A percentile compares a stretch with the other conserved stretches of the same genome.
Evolutionary conservation across 441 rosid species (phyloP).

Genomic region (Erysimum cheiri): DNA sequence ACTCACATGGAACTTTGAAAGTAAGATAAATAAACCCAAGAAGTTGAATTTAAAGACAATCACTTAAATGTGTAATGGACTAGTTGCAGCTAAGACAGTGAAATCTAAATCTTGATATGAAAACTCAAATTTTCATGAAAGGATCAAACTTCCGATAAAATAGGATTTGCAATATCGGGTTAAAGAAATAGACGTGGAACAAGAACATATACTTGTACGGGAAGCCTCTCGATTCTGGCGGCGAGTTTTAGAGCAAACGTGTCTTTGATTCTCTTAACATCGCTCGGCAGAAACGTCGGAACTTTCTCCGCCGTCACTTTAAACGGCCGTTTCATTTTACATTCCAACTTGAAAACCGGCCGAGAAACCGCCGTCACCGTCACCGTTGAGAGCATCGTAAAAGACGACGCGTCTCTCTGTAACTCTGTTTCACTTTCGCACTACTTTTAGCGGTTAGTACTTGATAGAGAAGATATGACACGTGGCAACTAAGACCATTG

Average conservation of each 20-base stretch:
- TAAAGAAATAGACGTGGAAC: neutral
- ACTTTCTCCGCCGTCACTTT: constrained; percentile 49
- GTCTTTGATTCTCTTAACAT: constrained; percentile 69
- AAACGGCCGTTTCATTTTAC: constrained; percentile 34
- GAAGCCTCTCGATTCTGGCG: constrained; percentile 75
- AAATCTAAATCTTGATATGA: neutral
- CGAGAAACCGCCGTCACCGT: constrained; percentile 23
- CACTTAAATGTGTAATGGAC: neutral
- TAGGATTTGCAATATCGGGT: neutral
- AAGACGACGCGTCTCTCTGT: constrained; percentile 20
- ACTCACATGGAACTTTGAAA: too few species aligned
- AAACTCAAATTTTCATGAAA: constrained; percentile 9
- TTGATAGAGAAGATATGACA: constrained; percentile 40
- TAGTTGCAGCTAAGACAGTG: neutral
- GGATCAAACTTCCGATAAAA: neutral
- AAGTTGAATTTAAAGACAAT: neutral
- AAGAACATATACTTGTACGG: constrained; percentile 50
- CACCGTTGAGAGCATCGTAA: constrained; percentile 41
- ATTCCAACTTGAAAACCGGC: constrained; percentile 11
- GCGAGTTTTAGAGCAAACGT: constrained; percentile 74
- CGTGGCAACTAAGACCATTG: constrained; percentile 29
- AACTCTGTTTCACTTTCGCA: constrained; percentile 16
- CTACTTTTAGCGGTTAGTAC: constrained; percentile 13
- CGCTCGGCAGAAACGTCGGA: constrained; percentile 75
- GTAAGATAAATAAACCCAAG: neutral